A percentile compares a stretch with the other conserved stretches of the same genome.
phyloP scores from a whole-genome alignment of 306 rosid genomes.

The Lathyrus oleraceus region DNA sequence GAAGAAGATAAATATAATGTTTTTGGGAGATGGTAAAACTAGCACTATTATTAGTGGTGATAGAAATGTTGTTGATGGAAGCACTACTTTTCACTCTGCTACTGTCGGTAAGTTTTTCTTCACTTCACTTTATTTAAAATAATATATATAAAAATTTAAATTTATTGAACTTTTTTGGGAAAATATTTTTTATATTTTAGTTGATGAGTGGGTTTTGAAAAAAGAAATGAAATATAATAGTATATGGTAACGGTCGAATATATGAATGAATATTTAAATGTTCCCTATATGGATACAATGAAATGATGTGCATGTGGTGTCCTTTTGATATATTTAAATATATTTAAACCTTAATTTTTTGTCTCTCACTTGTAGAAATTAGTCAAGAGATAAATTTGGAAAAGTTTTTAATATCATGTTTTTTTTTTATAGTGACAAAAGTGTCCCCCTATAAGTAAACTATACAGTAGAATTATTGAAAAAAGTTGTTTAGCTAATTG shows the following conservation, averaged over 20 bases:
- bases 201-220: neutral
- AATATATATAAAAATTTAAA: neutral
- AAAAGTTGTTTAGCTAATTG: neutral
- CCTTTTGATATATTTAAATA: too few species aligned
- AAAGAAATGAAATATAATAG: neutral
- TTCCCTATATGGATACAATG: neutral
- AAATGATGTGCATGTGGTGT: slow-evolving; percentile 3
- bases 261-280: neutral
- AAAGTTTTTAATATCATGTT: neutral
- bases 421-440: neutral
- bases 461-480: neutral
- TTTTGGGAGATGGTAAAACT: slow-evolving; percentile 69
- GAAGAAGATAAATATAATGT: slow-evolving; percentile 69
- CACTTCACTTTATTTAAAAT: neutral
- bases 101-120: slow-evolving; percentile 64
- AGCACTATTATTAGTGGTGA: slow-evolving; percentile 74
- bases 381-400: neutral
- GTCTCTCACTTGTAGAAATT: too few species aligned
- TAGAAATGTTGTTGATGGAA: slow-evolving; percentile 81
- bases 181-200: neutral
- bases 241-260: neutral
- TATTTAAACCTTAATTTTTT: too few species aligned
- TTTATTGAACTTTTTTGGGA: neutral
- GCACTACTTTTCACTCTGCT: slow-evolving; percentile 91
- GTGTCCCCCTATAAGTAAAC: neutral